Evolutionary conservation across 148 eudicot species (phyloP).

Genomic region (Spergularia bocconei): DNA sequence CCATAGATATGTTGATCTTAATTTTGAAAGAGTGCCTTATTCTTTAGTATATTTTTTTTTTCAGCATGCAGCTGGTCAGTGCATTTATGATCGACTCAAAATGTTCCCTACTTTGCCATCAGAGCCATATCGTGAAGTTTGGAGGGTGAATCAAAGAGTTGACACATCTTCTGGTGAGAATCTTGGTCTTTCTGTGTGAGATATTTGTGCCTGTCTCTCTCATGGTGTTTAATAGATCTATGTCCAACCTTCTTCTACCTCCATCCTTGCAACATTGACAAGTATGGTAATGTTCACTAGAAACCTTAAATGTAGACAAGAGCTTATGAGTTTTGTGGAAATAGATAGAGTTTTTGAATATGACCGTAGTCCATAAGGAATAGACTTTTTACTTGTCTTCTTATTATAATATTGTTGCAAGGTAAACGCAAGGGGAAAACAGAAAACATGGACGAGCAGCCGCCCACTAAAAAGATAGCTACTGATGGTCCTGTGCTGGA

Average conservation of each 20-base stretch:
- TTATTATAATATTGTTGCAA: slow-evolving; percentile 23
- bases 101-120: slow-evolving; percentile 55
- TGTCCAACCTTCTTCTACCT: neutral
- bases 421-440: slow-evolving; percentile 52
- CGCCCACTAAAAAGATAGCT: slow-evolving; percentile 43
- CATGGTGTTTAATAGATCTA: neutral
- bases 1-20: neutral
- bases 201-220: neutral
- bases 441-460: slow-evolving; percentile 46
- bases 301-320: too few species aligned
- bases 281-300: too few species aligned
- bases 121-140: slow-evolving; percentile 32
- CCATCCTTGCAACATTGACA: too few species aligned
- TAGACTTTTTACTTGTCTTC: neutral
- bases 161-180: slow-evolving; percentile 38
- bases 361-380: neutral
- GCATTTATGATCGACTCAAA: slow-evolving; percentile 61
- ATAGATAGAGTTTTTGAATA: neutral
- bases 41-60: slow-evolving; percentile 10
- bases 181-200: neutral
- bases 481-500: slow-evolving; percentile 40
- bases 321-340: too few species aligned
- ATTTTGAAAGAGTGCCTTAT: neutral
- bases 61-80: slow-evolving; percentile 71
- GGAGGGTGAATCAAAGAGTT: slow-evolving; percentile 44